phyloP scores from a whole-genome alignment of 352 stramenopile species.

The Globisporangium iwayamae region DNA sequence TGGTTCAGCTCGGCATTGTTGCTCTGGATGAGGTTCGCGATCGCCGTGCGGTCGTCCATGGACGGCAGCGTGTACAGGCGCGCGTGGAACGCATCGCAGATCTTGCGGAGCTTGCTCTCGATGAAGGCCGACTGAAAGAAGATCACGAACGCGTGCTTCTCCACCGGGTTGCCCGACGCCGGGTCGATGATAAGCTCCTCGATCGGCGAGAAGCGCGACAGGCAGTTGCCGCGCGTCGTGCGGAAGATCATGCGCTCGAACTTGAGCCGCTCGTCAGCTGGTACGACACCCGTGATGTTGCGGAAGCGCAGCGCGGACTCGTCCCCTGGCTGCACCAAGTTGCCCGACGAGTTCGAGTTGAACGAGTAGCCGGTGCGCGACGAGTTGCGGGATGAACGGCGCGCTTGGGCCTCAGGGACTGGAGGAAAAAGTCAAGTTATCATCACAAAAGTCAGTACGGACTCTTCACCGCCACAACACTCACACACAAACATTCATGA shows the following conservation, averaged over 20 bases:
- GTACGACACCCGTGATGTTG: conserved; percentile 93
- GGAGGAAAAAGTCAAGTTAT: neutral
- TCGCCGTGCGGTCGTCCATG: conserved; percentile 91
- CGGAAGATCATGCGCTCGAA: conserved; percentile 99
- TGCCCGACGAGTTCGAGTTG: conserved; percentile 22
- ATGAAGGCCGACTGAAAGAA: conserved; percentile 98
- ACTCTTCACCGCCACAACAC: conserved; percentile 5
- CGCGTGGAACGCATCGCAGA: conserved; percentile 97
- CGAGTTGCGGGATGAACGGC: conserved; percentile 49
- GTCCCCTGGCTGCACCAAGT: conserved; percentile 18
- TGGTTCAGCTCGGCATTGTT: conserved; percentile 94
- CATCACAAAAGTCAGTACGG: neutral
- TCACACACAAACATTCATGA: neutral
- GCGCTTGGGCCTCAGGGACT: conserved; percentile 54
- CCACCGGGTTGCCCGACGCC: conserved; percentile 80
- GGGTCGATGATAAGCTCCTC: conserved; percentile 90
- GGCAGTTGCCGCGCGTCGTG: conserved; percentile 98
- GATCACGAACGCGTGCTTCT: conserved; percentile 90
- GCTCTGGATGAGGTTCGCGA: conserved; percentile 88
- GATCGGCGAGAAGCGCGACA: conserved; percentile 96
- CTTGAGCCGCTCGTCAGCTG: conserved; percentile 90
- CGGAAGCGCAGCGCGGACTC: conserved; percentile 85
- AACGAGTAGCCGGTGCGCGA: conserved; percentile 61
- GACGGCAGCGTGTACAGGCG: conserved; percentile 94
- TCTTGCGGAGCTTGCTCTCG: conserved; percentile 97